phyloP scores from a whole-genome alignment of 2,329 filamentous ascomycete genomes.

The Botrytis byssoidea region DNA sequence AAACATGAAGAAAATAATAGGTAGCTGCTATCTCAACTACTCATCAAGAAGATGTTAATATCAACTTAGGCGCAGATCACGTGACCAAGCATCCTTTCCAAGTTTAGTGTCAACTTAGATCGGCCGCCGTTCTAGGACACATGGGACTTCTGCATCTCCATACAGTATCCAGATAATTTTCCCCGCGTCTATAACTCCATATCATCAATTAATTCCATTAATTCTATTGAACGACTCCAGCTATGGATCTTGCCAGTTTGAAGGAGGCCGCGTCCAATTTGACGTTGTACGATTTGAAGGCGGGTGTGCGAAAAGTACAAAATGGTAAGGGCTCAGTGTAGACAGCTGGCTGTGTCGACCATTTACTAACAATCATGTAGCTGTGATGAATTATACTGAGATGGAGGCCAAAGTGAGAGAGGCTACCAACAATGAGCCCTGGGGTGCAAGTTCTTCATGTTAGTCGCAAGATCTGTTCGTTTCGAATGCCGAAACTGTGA shows the following conservation, averaged over 20 bases:
- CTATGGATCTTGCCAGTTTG: conserved; percentile 67
- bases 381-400: conserved; percentile 77
- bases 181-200: conserved; percentile 19
- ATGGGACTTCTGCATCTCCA: conserved; percentile 15
- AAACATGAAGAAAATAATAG: too few species aligned
- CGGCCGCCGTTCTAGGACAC: conserved; percentile 17
- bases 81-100: neutral
- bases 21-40: neutral
- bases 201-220: neutral
- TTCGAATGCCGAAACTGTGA: neutral
- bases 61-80: accelerated
- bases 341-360: conserved; percentile 30
- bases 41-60: neutral
- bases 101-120: conserved; percentile 9
- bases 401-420: conserved; percentile 83
- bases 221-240: conserved; percentile 3
- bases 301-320: conserved; percentile 72
- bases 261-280: conserved; percentile 71
- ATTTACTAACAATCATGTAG: conserved; percentile 44
- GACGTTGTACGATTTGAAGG: conserved; percentile 73
- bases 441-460: conserved; percentile 51
- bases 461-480: conserved; percentile 18
- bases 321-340: conserved; percentile 57
- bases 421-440: conserved; percentile 98
- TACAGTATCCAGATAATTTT: conserved; percentile 22